Conservation (phyloP, 179 eudicot species). For the Kewa caespitosa region DNA sequence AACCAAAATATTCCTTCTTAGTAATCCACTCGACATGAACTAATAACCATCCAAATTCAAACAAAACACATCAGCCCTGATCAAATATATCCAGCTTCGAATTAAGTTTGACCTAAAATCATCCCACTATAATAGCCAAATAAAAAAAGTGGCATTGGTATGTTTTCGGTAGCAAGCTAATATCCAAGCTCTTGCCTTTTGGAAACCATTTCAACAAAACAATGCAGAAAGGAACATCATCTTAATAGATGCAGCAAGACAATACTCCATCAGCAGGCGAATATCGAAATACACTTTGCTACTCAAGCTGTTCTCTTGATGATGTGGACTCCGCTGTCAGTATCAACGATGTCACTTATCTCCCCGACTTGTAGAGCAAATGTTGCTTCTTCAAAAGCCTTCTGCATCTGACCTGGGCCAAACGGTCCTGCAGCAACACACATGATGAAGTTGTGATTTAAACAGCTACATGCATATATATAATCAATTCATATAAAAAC, state of each 20-base stretch:
- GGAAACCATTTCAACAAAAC: neutral
- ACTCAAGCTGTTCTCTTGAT: constrained; percentile 74
- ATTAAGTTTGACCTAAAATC: neutral
- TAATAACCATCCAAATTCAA: too few species aligned
- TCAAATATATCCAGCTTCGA: neutral
- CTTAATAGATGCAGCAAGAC: constrained; percentile 7
- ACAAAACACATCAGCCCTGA: neutral
- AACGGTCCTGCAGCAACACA: constrained; percentile 56
- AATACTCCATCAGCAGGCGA: neutral
- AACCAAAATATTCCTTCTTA: too few species aligned
- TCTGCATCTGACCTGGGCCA: constrained; percentile 91
- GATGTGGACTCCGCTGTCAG: constrained; percentile 90
- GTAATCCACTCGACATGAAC: too few species aligned
- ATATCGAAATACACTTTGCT: too few species aligned
- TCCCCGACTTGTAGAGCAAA: constrained; percentile 77
- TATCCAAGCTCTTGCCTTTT: neutral
- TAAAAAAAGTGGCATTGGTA: constrained; percentile 11
- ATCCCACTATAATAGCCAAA: neutral
- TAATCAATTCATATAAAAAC: neutral
- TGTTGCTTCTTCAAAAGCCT: constrained; percentile 90
- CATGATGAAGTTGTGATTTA: neutral
- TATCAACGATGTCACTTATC: constrained; percentile 85
- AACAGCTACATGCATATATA: neutral
- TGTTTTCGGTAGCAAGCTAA: constrained; percentile 5
- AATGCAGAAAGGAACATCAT: neutral